These are phyloP conservation scores for Clarireedia paspali DNA, from an alignment of 2,329 filamentous ascomycete genomes.

Conservation along the genomic window DNA sequence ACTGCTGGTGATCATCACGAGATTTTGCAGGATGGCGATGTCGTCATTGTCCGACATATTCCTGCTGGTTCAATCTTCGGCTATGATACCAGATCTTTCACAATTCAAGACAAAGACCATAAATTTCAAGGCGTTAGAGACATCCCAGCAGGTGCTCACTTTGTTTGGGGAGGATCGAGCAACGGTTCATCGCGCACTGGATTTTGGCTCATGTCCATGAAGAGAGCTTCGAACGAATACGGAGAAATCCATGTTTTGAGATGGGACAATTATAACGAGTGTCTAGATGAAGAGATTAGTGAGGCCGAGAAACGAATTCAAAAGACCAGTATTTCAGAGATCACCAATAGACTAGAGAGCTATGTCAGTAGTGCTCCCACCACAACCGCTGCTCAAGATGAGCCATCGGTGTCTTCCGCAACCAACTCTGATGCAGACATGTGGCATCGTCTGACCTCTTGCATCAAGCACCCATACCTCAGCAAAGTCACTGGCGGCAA, in stretches of 20 bases:
- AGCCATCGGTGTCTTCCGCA: background rate
- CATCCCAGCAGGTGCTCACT: conserved; percentile 48
- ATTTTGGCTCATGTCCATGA: conserved; percentile 43
- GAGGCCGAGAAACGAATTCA: conserved; percentile 39
- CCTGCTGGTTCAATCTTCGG: conserved; percentile 30
- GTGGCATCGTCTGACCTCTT: conserved; percentile 46
- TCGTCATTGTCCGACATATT: conserved; percentile 45
- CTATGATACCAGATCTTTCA: conserved; percentile 35
- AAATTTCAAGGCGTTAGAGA: conserved; percentile 45
- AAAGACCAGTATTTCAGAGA: conserved; percentile 29
- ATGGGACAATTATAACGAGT: conserved; percentile 50
- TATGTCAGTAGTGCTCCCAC: conserved; percentile 14
- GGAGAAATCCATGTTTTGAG: conserved; percentile 37
- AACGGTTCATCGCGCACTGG: conserved; percentile 44
- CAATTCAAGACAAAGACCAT: conserved; percentile 38
- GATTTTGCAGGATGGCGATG: conserved; percentile 35
- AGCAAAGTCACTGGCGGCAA: conserved; percentile 38
- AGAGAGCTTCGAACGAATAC: conserved; percentile 19
- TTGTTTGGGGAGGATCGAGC: conserved; percentile 50
- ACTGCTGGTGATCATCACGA: conserved; percentile 13
- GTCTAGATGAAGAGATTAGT: conserved; percentile 40
- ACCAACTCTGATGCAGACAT: conserved; percentile 28
- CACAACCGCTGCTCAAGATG: background rate
- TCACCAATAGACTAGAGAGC: conserved; percentile 20
- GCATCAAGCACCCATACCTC: conserved; percentile 39